Evolutionary conservation across 306 rosid genomes (phyloP), one percentile per base, ranked within the genome.

Genomic region (Canavalia gladiata): DNA sequence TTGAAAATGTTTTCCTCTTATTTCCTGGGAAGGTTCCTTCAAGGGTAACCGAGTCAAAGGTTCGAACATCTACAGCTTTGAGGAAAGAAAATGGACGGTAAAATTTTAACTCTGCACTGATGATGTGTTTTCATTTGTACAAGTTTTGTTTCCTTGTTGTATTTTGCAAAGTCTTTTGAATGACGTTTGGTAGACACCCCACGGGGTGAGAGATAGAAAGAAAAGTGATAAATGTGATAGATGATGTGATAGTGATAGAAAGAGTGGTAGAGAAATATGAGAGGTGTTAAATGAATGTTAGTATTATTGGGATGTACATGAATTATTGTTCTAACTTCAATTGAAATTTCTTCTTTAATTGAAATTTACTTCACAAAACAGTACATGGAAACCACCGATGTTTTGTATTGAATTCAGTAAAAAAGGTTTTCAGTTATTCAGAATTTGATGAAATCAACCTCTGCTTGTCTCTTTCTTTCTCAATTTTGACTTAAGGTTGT

Each of bases 51-150:
- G 89, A 66, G 66, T 46, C 92, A 73, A 91, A 75, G 82, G 85
- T 87, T 83, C 76, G 92, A 57, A 60, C 93, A 76, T 71, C 93
- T 65, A 42, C 68, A 72, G 41, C 91, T 78, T 69, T 77, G 71
- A 83, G 75, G 63, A 91, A 86, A 76, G 98, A 88, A 82, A 90
- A 86, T 84, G 94, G 87, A 87, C 68, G 91, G 99, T 93, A 93
- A 87, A 25, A 30, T 74, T 74, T 71, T 78, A 3, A 39, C 56
- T 64, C 80, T 29, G 62, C 25, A 25, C 63, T 67, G 31, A 65
- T 37, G 7, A 69, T 72, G 76, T 47, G 68, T 68, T 84, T 47
- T 67, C 43, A 37, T 37, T 35, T 69, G 78, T 54, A 73, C 72
- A 42, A 3, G n/a, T 74, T 52, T 70, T 4, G 18, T 34, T 68